Evolutionary conservation across 1,284 basidiomycete species (phyloP).

Genomic region (Cutaneotrichosporon curvatum): DNA sequence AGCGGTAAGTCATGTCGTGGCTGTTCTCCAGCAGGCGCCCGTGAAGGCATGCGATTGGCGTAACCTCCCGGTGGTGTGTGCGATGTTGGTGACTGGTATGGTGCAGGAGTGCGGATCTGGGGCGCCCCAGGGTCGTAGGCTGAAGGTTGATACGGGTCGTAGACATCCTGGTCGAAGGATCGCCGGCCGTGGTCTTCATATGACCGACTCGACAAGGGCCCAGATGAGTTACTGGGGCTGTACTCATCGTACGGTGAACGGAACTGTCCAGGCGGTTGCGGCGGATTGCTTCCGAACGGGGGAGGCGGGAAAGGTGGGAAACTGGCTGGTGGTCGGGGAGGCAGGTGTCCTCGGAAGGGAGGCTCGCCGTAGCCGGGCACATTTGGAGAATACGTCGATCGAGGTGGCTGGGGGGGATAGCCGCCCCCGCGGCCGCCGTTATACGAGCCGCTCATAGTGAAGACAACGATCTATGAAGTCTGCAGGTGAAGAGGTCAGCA

Average conservation of each 20-base stretch:
- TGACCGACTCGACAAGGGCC: slow-evolving; percentile 16
- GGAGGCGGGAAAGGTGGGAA: slow-evolving; percentile 21
- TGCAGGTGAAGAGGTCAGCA: no score
- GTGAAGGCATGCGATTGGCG: slow-evolving; percentile 3
- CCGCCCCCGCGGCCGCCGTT: slow-evolving; percentile 6
- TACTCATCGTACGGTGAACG: slow-evolving; percentile 18
- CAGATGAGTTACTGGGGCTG: slow-evolving; percentile 6
- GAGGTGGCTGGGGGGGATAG: slow-evolving; percentile 7
- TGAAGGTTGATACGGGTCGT: slow-evolving; percentile 37
- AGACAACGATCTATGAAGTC: no score
- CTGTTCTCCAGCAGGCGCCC: neutral
- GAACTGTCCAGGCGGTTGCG: slow-evolving; percentile 6
- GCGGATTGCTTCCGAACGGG: neutral
- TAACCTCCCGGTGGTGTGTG: slow-evolving; percentile 8
- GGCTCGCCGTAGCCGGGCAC: slow-evolving; percentile 14
- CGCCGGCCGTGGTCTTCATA: slow-evolving; percentile 25
- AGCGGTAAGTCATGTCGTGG: slow-evolving; percentile 22
- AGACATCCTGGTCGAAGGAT: slow-evolving; percentile 18
- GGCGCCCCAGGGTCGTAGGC: slow-evolving; percentile 26
- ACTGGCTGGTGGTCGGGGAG: slow-evolving; percentile 16
- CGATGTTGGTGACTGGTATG: slow-evolving; percentile 1
- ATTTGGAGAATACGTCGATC: slow-evolving; percentile 1
- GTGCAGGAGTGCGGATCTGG: neutral
- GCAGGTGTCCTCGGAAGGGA: slow-evolving; percentile 6
- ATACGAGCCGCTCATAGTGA: slow-evolving; percentile 20